phyloP scores from a whole-genome alignment of 129 eudicot species.

The Silybum marianum region DNA sequence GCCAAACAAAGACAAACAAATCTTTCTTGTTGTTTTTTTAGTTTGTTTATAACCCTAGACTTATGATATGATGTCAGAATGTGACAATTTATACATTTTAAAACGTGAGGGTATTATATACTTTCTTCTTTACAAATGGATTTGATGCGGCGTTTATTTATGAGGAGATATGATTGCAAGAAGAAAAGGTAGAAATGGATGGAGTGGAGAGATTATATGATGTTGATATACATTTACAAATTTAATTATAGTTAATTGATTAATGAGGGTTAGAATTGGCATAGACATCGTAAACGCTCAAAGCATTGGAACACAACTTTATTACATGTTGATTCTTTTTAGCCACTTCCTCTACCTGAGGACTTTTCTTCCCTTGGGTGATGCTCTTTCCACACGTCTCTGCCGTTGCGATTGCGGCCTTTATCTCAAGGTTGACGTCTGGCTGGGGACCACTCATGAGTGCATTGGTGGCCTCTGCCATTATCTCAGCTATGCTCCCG shows the following conservation, averaged over 20 bases:
- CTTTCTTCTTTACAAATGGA: background rate
- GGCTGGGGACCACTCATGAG: background rate
- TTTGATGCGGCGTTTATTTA: no score
- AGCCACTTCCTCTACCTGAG: slow-evolving; percentile 28
- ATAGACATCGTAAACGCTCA: slow-evolving; percentile 34
- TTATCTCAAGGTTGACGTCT: slow-evolving; percentile 36
- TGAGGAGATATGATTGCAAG: no score
- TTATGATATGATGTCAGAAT: background rate
- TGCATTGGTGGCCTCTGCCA: slow-evolving; percentile 49
- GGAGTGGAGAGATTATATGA: background rate
- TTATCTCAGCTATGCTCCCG: slow-evolving; percentile 33
- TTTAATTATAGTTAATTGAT: background rate
- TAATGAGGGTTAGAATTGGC: background rate
- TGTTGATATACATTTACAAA: background rate
- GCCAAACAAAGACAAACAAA: no score
- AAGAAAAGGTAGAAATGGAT: background rate
- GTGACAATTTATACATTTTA: background rate
- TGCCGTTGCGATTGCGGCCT: slow-evolving; percentile 45
- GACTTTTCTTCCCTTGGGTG: slow-evolving; percentile 28
- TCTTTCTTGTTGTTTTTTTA: no score
- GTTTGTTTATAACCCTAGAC: no score
- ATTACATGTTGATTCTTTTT: slow-evolving; percentile 37
- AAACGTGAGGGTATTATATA: background rate
- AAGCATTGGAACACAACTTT: slow-evolving; percentile 39
- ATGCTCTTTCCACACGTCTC: slow-evolving; percentile 48